Base-by-base conservation (phyloP, 768 basidiomycete species). In the Leucogyrophana mollusca region DNA sequence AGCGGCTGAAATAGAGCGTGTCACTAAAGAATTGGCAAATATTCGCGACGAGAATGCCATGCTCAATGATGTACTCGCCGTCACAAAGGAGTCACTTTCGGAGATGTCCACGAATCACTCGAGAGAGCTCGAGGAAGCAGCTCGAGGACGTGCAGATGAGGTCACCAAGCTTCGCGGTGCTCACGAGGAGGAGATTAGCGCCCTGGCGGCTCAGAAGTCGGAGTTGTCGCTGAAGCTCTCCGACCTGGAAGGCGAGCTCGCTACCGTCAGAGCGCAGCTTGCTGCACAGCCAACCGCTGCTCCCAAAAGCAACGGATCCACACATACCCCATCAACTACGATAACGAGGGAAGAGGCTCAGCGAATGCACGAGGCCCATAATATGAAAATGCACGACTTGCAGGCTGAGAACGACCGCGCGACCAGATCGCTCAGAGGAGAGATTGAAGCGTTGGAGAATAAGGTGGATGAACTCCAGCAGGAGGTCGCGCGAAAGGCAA, bases 331-430 rank as follows among this genome's bases (percentile, higher is more conserved):
- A 34, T 61, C 73, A 25, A 64, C 72, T 38, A 52, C 62, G 18
- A 80, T 90, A 7, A 79, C 87, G 27, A 84, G 82, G 55, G 89
- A 90, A 52, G 90, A 93, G 46, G 67, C 94, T 33, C 80, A 83
- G 60, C 78, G 74, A 57, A 67, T 89, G 58, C 87, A 93, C 53
- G 86, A 90, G 62, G 91, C 91, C 4, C 91, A 94, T 63, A 88
- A 87, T 60, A 72, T 85, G 51, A 92, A 86, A 70, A 61, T 94
- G 53, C 70, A 83, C 42, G 89, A 92, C 65, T 52, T 91, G 45
- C 73, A 85, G 60, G 82, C 83, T 13, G 79, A 77, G 17, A 80
- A 87, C 56, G 80, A 82, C 23, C 82, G 81, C 54, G 70, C 69
- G 21, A 60, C 82, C 39, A 78, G 77, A 54, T 70, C 55, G 32